Conservation (phyloP, 2,329 filamentous ascomycete genomes). For the Phoma sp. region DNA sequence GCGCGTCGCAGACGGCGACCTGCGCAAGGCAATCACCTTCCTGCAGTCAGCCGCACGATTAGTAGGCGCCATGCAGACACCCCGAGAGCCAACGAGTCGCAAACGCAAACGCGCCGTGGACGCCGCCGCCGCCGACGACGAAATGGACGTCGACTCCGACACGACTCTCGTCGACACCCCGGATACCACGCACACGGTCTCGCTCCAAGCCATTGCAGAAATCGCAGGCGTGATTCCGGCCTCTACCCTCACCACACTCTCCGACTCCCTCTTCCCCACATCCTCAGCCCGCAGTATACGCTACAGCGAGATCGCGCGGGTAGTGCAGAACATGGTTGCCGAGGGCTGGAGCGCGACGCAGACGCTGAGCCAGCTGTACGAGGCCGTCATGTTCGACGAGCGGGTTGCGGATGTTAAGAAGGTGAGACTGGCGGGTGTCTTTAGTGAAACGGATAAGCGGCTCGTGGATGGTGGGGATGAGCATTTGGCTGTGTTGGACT, state of each 20-base stretch:
- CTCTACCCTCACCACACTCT: constrained; percentile 71
- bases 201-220: constrained; percentile 83
- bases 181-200: constrained; percentile 46
- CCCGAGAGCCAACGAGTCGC: constrained; percentile 38
- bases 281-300: constrained; percentile 50
- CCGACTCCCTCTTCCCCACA: constrained; percentile 75
- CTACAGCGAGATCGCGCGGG: constrained; percentile 78
- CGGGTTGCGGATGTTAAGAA: constrained; percentile 84
- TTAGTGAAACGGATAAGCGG: constrained; percentile 94
- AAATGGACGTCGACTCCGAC: constrained; percentile 54
- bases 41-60: constrained; percentile 92
- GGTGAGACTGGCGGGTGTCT: constrained; percentile 85
- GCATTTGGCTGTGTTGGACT: constrained; percentile 86
- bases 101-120: constrained; percentile 53
- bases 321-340: constrained; percentile 88
- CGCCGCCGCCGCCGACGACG: constrained; percentile 60
- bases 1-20: constrained; percentile 86
- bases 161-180: constrained; percentile 5
- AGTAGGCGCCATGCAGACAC: constrained; percentile 66
- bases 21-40: constrained; percentile 95
- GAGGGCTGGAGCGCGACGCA: constrained; percentile 97
- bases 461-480: constrained; percentile 95
- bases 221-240: constrained; percentile 94
- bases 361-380: constrained; percentile 84
- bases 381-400: constrained; percentile 82